Evolutionary conservation across 805 yeast genomes (phyloP).

Genomic region (Cyberlindnera americana): DNA sequence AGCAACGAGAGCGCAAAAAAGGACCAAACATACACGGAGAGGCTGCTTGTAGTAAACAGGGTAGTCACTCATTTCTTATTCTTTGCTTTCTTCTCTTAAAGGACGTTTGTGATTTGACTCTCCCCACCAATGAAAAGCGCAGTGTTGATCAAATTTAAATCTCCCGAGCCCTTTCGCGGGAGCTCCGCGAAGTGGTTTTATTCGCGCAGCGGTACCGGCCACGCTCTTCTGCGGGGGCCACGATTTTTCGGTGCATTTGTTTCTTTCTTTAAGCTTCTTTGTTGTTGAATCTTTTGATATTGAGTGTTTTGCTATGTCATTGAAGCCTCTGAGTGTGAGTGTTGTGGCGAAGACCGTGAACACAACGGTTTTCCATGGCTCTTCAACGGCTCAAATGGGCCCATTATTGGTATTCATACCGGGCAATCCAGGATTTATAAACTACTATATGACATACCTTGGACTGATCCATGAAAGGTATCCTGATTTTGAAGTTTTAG

Average conservation of each 20-base stretch:
- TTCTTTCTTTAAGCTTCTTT: no score
- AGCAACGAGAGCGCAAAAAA: neutral
- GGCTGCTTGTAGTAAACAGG: conserved; percentile 63
- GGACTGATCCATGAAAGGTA: conserved; percentile 38
- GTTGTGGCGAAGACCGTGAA: conserved; percentile 2
- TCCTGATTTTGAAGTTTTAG: conserved; percentile 47
- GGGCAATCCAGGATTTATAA: conserved; percentile 74
- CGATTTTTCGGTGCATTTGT: no score
- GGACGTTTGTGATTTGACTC: no score
- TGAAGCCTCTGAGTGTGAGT: conserved; percentile 6
- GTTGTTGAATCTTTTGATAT: no score
- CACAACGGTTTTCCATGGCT: conserved; percentile 11
- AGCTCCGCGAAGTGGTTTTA: no score
- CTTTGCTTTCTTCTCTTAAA: neutral
- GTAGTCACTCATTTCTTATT: conserved; percentile 14
- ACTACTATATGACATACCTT: conserved; percentile 58
- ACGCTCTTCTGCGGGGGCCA: no score
- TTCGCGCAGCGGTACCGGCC: no score
- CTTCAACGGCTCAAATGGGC: neutral
- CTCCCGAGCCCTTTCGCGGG: no score
- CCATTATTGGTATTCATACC: conserved; percentile 60
- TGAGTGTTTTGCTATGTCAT: no score
- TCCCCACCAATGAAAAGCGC: no score
- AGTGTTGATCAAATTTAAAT: no score
- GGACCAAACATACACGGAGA: conserved; percentile 48